These are phyloP conservation scores for Hypomontagnella submonticulosa DNA, from an alignment of 495 filamentous ascomycete genomes.

Conservation along the genomic window DNA sequence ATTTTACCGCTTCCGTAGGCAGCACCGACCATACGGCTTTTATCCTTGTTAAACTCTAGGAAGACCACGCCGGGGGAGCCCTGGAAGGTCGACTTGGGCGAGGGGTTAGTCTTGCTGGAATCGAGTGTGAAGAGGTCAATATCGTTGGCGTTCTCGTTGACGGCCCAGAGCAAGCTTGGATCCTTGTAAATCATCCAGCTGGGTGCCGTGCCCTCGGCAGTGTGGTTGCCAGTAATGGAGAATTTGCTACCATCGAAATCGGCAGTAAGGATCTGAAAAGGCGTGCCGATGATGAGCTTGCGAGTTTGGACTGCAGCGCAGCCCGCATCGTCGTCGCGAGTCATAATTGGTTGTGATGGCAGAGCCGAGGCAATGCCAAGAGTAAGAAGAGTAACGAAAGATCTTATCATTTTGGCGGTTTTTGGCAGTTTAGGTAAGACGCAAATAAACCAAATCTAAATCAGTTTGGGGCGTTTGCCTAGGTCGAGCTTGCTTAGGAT, in stretches of 20 bases:
- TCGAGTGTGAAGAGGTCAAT: slow-evolving; percentile 42
- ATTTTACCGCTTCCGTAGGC: slow-evolving; percentile 43
- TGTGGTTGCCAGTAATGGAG: slow-evolving; percentile 44
- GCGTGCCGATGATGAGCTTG: slow-evolving; percentile 46
- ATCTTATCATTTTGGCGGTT: slow-evolving; percentile 27
- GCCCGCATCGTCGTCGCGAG: slow-evolving; percentile 8
- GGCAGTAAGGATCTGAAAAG: slow-evolving; percentile 44
- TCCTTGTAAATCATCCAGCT: slow-evolving; percentile 50
- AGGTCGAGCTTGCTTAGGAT: slow-evolving; percentile 8
- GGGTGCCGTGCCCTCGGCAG: slow-evolving; percentile 38
- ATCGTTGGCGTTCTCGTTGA: slow-evolving; percentile 46
- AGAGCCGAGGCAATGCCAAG: slow-evolving; percentile 35
- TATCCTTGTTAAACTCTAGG: slow-evolving; percentile 48
- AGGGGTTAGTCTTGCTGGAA: slow-evolving; percentile 17
- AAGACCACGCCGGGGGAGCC: slow-evolving; percentile 49
- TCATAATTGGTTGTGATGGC: slow-evolving; percentile 22
- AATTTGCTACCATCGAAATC: slow-evolving; percentile 45
- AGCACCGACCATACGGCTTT: slow-evolving; percentile 47
- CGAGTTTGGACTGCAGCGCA: background rate
- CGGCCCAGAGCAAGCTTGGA: slow-evolving; percentile 44
- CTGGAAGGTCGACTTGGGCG: slow-evolving; percentile 22
- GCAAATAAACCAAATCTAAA: slow-evolving; percentile 5
- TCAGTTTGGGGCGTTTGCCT: background rate
- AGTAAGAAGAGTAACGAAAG: slow-evolving; percentile 37
- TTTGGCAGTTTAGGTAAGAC: slow-evolving; percentile 1